phyloP scores from a whole-genome alignment of 1,284 basidiomycete genomes.

The Sutorius eximius region DNA sequence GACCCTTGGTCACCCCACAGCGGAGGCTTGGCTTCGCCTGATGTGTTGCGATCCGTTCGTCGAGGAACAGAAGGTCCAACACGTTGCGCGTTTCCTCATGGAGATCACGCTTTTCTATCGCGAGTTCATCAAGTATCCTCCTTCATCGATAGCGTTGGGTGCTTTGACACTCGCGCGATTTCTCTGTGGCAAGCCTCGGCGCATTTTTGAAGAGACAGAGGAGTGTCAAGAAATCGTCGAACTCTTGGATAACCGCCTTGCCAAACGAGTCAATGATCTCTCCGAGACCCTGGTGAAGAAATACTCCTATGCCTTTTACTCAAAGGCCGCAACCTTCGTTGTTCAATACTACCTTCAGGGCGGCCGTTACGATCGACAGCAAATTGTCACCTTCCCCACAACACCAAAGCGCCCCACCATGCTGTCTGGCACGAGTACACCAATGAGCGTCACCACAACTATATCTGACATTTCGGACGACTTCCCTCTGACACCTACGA shows the following conservation, averaged over 20 bases:
- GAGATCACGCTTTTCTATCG: constrained; percentile 97
- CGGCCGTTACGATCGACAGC: constrained; percentile 60
- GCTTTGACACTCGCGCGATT: constrained; percentile 87
- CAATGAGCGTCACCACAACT: constrained; percentile 69
- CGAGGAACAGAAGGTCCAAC: constrained; percentile 88
- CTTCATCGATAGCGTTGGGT: constrained; percentile 87
- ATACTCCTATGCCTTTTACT: constrained; percentile 94
- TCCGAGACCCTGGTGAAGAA: constrained; percentile 96
- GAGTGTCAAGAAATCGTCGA: constrained; percentile 79
- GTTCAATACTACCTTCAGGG: constrained; percentile 90
- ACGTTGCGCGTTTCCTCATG: constrained; percentile 96
- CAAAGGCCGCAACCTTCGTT: constrained; percentile 88
- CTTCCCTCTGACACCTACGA: constrained; percentile 77
- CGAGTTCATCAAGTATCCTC: constrained; percentile 86
- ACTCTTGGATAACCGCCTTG: constrained; percentile 81
- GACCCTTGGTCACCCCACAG: constrained; percentile 96
- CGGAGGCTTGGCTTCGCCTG: constrained; percentile 93
- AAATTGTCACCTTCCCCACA: constrained; percentile 57
- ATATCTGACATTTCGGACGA: constrained; percentile 76
- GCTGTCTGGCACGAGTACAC: constrained; percentile 60
- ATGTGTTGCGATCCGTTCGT: constrained; percentile 68
- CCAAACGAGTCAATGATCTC: constrained; percentile 83
- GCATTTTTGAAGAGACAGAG: constrained; percentile 77
- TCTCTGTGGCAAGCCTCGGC: constrained; percentile 77
- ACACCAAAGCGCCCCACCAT: constrained; percentile 62